These are phyloP conservation scores for Solanum chilense DNA, from an alignment of 257 asterid genomes.

Conservation along the genomic window DNA sequence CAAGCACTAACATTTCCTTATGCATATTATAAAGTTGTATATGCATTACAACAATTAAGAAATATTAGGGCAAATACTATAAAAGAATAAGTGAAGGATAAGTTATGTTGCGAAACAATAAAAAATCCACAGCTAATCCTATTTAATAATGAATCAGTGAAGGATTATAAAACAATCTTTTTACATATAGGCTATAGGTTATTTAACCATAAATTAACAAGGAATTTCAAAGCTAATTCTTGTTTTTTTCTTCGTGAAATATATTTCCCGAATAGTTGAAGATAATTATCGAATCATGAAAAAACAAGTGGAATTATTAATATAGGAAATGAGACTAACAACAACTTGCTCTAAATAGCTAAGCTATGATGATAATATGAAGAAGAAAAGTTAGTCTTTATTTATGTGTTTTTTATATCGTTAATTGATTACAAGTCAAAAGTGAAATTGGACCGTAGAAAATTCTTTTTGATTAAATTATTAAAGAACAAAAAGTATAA, in stretches of 20 bases:
- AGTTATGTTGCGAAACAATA: neutral
- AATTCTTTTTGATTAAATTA: no score
- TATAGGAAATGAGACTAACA: no score
- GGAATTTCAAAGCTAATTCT: neutral
- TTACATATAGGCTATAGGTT: neutral
- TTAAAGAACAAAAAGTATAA: no score
- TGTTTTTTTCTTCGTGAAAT: neutral
- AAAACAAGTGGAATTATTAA: no score
- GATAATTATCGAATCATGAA: no score
- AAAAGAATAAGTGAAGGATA: neutral
- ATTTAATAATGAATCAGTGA: neutral
- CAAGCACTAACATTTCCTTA: conserved; percentile 43
- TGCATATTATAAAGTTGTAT: conserved; percentile 34
- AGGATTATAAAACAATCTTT: neutral
- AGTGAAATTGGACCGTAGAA: no score
- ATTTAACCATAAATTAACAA: neutral
- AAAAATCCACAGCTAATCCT: neutral
- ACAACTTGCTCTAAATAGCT: no score
- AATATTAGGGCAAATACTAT: neutral
- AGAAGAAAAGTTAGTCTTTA: no score
- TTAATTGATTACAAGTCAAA: no score
- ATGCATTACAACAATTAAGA: neutral
- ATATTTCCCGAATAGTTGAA: no score
- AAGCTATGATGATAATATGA: no score
- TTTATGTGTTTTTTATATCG: no score